Evolutionary conservation across 257 asterid genomes (phyloP), one percentile per base, ranked within the genome.

Genomic region (Fraxinus excelsior): DNA sequence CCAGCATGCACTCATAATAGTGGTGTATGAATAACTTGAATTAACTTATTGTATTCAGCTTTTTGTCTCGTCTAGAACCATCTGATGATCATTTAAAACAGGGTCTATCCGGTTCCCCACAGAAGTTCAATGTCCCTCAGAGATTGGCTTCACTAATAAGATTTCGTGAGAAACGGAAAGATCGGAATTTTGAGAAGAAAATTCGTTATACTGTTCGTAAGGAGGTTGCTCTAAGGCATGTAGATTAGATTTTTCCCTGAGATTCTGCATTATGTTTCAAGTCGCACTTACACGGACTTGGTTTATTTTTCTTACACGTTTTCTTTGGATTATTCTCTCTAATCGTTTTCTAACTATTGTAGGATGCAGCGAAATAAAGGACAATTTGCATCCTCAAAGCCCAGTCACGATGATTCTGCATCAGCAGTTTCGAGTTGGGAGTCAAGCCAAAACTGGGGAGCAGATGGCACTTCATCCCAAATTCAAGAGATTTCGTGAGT

Each of bases 301-400:
- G 7, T 68, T 16, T 14, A 35, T 21, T 73, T 73, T 53, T 72
- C 42, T 7, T 16, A 53, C 3, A 28, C 10, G 5, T 75, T 75
- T 46, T 38, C 35, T 21, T 19, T 42, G 26, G 70, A 25, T 7
- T 78, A 68, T 37, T 14, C 12, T 65, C 31, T 60, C 18, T 53
- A 53, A 23, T 44, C 38, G 34, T n/a, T 78, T 46, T 76, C 64
- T 64, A 74, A 21, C 67, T 66, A 71, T 31, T 78, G 21, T 68
- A 92, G 97, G 85, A 90, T 90, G 96, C 96, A 92, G 78, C 82
- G 97, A 38, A 88, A 89, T 67, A 92, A 89, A 87, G 97, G 97
- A 28, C 96, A 92, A 46, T 90, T 89, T 82, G 86, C 92, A 74
- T 90, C 96, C 76, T 87, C 92, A 46, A 90, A 90, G 82, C 81